phyloP scores from a whole-genome alignment of 2,329 filamentous ascomycete genomes.

The Tolypocladium ovalisporum region DNA sequence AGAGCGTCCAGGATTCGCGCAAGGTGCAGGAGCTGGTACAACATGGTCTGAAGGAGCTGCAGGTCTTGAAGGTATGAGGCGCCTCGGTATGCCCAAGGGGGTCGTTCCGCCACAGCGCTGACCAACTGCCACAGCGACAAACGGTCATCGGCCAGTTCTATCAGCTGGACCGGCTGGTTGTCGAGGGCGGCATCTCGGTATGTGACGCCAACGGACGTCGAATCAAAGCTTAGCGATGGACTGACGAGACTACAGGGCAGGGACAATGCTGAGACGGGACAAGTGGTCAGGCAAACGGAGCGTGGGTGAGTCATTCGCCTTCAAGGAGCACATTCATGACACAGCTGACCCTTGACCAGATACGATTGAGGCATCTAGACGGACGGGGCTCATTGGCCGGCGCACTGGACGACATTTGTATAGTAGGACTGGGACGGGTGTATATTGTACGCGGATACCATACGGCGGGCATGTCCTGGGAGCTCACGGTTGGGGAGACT shows the following conservation, averaged over 20 bases:
- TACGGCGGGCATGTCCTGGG: background rate
- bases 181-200: slow-evolving; percentile 77
- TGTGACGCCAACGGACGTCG: background rate
- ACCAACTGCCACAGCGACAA: slow-evolving; percentile 58
- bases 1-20: slow-evolving; percentile 59
- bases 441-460: slow-evolving; percentile 1
- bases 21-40: slow-evolving; percentile 82
- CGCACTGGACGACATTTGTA: background rate
- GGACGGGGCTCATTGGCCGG: background rate
- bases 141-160: slow-evolving; percentile 92
- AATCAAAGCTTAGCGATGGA: background rate
- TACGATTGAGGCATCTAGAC: slow-evolving; percentile 1
- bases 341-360: slow-evolving; percentile 2
- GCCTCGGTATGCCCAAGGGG: too few relatives aligned
- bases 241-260: slow-evolving; percentile 42
- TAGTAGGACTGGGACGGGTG: background rate
- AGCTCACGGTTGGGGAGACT: background rate
- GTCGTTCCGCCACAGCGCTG: slow-evolving; percentile 5
- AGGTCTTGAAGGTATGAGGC: slow-evolving; percentile 70
- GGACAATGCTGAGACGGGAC: slow-evolving; percentile 54
- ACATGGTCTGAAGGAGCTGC: slow-evolving; percentile 75
- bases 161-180: slow-evolving; percentile 80
- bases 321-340: background rate
- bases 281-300: slow-evolving; percentile 66
- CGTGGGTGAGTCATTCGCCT: slow-evolving; percentile 47